A percentile compares a stretch with the other conserved stretches of the same genome.
These are phyloP conservation scores for Exophiala dermatitidis DNA, from an alignment of 2,329 filamentous ascomycete species.

Conservation along the genomic window DNA sequence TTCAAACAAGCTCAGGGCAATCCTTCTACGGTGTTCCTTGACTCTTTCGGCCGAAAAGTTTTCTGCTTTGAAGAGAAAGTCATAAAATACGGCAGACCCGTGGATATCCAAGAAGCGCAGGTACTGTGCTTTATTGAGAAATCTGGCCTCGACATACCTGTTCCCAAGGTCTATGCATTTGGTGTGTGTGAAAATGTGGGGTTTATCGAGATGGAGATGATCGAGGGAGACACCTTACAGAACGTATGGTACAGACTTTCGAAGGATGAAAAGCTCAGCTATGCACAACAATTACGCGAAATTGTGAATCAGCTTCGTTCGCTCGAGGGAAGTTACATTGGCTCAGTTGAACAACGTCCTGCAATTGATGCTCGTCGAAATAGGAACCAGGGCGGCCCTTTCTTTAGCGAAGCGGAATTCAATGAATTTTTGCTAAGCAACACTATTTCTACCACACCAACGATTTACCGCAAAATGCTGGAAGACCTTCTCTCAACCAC, in stretches of 20 bases:
- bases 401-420: conserved; percentile 1
- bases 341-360: neutral
- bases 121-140: neutral
- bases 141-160: neutral
- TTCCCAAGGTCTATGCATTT: neutral
- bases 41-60: neutral
- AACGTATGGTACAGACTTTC: neutral
- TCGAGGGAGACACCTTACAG: neutral
- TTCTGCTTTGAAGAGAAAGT: neutral
- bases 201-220: neutral
- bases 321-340: conserved; percentile 5
- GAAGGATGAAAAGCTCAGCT: conserved; percentile 3
- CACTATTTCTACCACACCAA: neutral
- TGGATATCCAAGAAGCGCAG: neutral
- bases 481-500: neutral
- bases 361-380: neutral
- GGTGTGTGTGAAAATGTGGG: neutral
- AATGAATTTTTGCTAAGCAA: conserved; percentile 1
- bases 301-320: conserved; percentile 5
- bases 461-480: conserved; percentile 1
- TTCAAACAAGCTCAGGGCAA: neutral
- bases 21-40: neutral
- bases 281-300: neutral
- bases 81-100: neutral
- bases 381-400: neutral